Evolutionary conservation across 768 basidiomycete species (phyloP), one percentile per base, ranked within the genome.

Genomic region (Amanita phalloides): DNA sequence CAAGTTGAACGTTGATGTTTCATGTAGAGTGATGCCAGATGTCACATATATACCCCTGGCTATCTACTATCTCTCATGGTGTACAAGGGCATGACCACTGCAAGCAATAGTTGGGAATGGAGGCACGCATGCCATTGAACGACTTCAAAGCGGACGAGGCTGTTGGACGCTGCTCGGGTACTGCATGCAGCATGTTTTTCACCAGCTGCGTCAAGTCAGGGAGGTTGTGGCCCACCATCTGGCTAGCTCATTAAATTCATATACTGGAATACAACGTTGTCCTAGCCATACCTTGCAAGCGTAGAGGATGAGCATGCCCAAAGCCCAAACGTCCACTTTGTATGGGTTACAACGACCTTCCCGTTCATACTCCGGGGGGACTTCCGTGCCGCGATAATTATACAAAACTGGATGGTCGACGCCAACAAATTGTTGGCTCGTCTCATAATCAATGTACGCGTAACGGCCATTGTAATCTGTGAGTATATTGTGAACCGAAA

Each of bases 381-480:
- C 59, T 53, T 88, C 86, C 17, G 85, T 84, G 20, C 78, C 77
- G 11, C 78, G 72, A 59, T 70, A 71, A 41, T 68, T 66, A 54
- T 61, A 62, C 17, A 82, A 63, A 25, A 66, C 60, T 6, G 76
- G 72, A 46, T 60, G 57, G 20, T 63, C 52, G 3, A 60, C 41
- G 36, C 63, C 64, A 45, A 75, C 69, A 60, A 79, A 81, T 43
- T 71, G 72, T 17, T 74, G 77, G 60, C 83, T 84, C 11, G 77
- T 61, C 61, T 88, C 85, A 56, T 78, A 88, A 62, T 89, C 86
- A 54, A 87, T 88, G 58, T 75, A 86, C 0, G 83, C 83, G 61
- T 79, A 88, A 45, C 68, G 75, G 9, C 81, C 81, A 37, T 72
- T 61, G 58, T 76, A 78, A 62, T 88, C 75, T 14, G 84, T 82